Base-by-base conservation (phyloP, 176 grass and related monocot species). In the Triticum dicoccoides region DNA sequence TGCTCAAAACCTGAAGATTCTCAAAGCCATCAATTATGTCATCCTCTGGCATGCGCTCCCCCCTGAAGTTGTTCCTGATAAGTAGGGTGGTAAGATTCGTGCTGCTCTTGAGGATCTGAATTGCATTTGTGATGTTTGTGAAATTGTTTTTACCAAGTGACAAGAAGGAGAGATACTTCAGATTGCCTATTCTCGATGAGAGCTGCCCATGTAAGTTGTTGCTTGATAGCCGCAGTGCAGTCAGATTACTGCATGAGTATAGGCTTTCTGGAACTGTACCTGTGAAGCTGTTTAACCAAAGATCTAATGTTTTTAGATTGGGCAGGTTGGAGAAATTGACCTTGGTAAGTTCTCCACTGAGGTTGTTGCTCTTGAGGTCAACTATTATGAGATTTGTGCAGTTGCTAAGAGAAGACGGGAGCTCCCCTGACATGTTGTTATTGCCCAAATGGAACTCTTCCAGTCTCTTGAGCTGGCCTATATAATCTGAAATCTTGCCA, bases 1-100 rank as follows among this genome's bases (percentile, higher is more conserved):
- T 8, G 8, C 0, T 5, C 21, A 89, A 34, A 49, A 59, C 8
- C 23, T 41, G 12, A 11, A 89, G 39, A 76, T 75, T 86, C 33
- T 85, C 23, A 61, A 89, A 86, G 2, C 88, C 76, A 14, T 10
- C 11, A 52, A 56, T 32, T 17, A 0, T 65, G 2, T 68, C 20
- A 56, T 41, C 82, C 1, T 89, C 9, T 10, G 82, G 88, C 15
- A 90, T 73, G 14, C 1, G 11, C 27, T 90, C 83, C 2, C 49
- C 21, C 21, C 5, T 58, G 72, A 82, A 90, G 7, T 33, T 81
- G 3, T 0, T 0, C 0, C 14, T 13, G 1, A 80, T 75, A 24
- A 65, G 2, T 4, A 85, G 61, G 5, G 44, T 24, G 3, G 23
- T 70, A 1, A 90, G 68, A 21, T 81, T 86, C 3, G 5, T 81